A percentile compares a stretch with the other conserved stretches of the same genome.
These are phyloP conservation scores for Sugiyamaella marilandica DNA, from an alignment of 805 yeast species.

Conservation along the genomic window DNA sequence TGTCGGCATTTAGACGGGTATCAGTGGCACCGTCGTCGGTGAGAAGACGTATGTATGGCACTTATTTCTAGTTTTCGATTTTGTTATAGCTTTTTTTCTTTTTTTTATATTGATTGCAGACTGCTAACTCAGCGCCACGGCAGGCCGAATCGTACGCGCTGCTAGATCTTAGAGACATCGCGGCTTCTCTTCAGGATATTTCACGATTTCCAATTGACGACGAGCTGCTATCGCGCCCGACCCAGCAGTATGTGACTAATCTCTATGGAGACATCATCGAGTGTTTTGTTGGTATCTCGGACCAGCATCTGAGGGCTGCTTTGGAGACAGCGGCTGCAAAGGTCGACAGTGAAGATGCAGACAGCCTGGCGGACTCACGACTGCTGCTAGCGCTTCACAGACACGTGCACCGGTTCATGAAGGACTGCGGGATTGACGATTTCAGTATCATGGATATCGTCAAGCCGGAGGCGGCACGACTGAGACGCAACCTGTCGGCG, in stretches of 20 bases:
- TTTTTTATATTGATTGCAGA: not conserved
- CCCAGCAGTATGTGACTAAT: conserved; percentile 48
- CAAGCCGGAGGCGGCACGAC: conserved; percentile 69
- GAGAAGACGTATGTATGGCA: conserved; percentile 8
- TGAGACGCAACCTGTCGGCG: conserved; percentile 67
- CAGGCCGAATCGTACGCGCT: conserved; percentile 45
- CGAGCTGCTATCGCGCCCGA: conserved; percentile 55
- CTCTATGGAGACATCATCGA: conserved; percentile 60
- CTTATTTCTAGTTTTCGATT: too few relatives aligned
- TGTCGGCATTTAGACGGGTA: conserved; percentile 8
- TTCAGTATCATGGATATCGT: conserved; percentile 68
- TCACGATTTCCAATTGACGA: conserved; percentile 40
- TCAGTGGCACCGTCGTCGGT: conserved; percentile 10
- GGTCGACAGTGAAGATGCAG: conserved; percentile 35
- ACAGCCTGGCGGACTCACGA: conserved; percentile 33
- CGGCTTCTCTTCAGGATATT: conserved; percentile 49
- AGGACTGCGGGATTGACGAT: conserved; percentile 72
- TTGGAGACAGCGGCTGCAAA: conserved; percentile 34
- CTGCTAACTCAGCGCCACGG: not conserved
- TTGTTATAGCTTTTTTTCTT: not conserved
- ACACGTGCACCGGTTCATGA: conserved; percentile 57
- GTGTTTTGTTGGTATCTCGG: conserved; percentile 50
- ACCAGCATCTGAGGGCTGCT: conserved; percentile 28
- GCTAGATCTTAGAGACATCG: conserved; percentile 55
- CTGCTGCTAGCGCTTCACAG: conserved; percentile 52